Evolutionary conservation across 768 basidiomycete genomes (phyloP), one percentile per base, ranked within the genome.

Genomic region (Coprinellus micaceus): DNA sequence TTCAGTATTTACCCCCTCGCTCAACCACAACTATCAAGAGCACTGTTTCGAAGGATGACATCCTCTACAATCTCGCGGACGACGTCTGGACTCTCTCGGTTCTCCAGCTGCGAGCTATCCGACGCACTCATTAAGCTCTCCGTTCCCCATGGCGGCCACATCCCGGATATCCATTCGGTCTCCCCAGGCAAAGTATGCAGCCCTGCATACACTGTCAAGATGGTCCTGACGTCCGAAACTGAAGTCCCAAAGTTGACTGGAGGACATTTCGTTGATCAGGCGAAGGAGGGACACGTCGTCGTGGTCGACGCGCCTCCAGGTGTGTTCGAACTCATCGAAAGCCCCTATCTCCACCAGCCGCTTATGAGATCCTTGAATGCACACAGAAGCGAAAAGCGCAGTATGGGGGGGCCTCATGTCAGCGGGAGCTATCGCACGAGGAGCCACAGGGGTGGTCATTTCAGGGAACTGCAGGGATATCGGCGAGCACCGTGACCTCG

Each of bases 401-500:
- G 89, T 93, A 5, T 96, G 94, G 94, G 93, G 94, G 22, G 93
- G 94, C 19, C 82, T 92, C 48, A 92, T 94, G 92, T 85, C 91
- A 11, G 89, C 90, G 0, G 91, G 91, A 21, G 93, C 93, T 1
- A 81, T 84, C 64, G 80, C 82, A 12, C 83, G 86, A 54, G 80
- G 80, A 19, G 85, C 84, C 12, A 73, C 75, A 22, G 94, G 91
- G 11, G 91, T 88, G 45, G 75, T 96, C 40, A 87, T 96, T 57
- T 89, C 87, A 43, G 91, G 91, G 10, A 82, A 91, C 15, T 91
- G 89, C 71, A 81, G 94, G 64, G 94, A 98, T 70, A 67, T 94
- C 12, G 77, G 79, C 4, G 94, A 96, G 70, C 89, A 91, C 63
- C 80, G 84, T 39, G 72, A 73, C 4, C 74, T 84, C 9, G 72